Base-by-base conservation (phyloP, 306 rosid genomes). In the Rosa lucieae region DNA sequence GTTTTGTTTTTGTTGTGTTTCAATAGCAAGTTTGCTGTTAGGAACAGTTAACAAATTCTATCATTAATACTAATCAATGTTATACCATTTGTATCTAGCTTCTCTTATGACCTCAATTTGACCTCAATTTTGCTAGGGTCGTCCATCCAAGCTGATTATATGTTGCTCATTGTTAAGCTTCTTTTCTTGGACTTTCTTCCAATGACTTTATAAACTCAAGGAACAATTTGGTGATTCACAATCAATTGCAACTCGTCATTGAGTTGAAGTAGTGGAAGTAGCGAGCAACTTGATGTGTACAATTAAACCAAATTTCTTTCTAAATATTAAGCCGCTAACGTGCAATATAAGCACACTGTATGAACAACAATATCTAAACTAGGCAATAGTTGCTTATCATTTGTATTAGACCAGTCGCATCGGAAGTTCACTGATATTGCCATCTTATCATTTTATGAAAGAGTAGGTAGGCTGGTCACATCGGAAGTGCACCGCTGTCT, bases 401-500 rank as follows among this genome's bases (percentile, higher is more conserved):
- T 63, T 63, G 43, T 63, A 29, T 29, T 55, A 3, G 61, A 2
- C 13, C n/a, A n/a, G 29, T n/a, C 63, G n/a, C 63, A 56, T n/a
- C 63, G 13, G 32, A 56, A 56, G 62, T 3, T 56, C 62, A 20
- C 62, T 20, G 61, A n/a, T 8, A n/a, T 20, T 8, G 29, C 29
- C 62, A 21, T 26, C 3, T 63, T 32, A 32, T 32, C 43, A 32
- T 35, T 65, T 15, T 14, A 15, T 14, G 29, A 9, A 1, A 69
- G 29, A 21, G 15, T 58, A 18, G 20, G 32, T 58, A 18, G 42
- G 35, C 17, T 55, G 51, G 37, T 80, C 61, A 88, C 58, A 75
- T 9, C 17, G 87, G 69, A 66, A 89, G 80, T 74, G 85, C 92
- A 37, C 92, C 92, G n/a, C 92, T 89, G 46, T 81, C 85, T 53